Evolutionary conservation across 306 rosid species (phyloP).

Genomic region (Acacia acuminata): DNA sequence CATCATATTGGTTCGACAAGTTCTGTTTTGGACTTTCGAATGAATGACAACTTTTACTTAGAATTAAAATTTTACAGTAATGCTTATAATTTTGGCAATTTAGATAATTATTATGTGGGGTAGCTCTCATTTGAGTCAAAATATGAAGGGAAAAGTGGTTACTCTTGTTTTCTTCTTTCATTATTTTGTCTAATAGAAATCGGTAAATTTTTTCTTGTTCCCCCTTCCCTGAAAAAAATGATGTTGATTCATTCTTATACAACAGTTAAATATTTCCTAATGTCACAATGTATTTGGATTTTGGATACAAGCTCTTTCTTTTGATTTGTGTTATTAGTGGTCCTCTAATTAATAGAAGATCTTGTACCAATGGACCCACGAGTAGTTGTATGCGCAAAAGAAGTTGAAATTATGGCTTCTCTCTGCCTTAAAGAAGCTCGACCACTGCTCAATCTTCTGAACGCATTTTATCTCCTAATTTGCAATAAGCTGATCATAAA

Average conservation of each 20-base stretch:
- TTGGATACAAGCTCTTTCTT: background rate
- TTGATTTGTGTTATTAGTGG: conserved; percentile 6
- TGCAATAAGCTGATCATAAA: too few relatives aligned
- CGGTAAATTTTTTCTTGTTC: too few relatives aligned
- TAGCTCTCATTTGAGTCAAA: background rate
- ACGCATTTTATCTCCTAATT: too few relatives aligned
- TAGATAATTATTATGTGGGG: background rate
- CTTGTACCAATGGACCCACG: background rate
- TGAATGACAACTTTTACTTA: too few relatives aligned
- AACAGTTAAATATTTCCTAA: background rate
- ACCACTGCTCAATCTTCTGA: too few relatives aligned
- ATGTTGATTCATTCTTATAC: background rate
- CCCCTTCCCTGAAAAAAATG: too few relatives aligned
- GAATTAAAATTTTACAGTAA: too few relatives aligned
- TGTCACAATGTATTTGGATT: background rate
- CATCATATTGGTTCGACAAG: too few relatives aligned
- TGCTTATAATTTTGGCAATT: too few relatives aligned
- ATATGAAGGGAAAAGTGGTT: background rate
- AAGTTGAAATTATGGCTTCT: background rate
- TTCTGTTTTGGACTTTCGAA: too few relatives aligned
- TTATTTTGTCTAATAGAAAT: too few relatives aligned
- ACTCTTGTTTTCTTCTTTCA: too few relatives aligned
- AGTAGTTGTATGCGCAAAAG: background rate
- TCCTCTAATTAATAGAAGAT: background rate
- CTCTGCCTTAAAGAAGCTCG: background rate